Conservation (phyloP, 2,329 filamentous ascomycete genomes). For the Nothophoma quercina region DNA sequence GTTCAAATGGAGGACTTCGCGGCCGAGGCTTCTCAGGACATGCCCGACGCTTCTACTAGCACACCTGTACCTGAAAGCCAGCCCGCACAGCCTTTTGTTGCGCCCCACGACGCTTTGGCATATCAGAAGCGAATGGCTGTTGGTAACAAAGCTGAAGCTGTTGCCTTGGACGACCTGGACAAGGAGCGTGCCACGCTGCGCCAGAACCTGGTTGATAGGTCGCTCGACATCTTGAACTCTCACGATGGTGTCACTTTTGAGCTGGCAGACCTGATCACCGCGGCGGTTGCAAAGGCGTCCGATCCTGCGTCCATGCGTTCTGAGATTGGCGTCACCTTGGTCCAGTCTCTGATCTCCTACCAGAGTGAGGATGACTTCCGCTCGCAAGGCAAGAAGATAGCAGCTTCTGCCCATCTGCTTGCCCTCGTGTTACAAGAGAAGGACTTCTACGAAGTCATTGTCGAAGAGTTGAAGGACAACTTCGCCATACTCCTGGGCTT, state of each 20-base stretch:
- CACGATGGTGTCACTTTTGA: slow-evolving; percentile 92
- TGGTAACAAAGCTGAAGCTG: slow-evolving; percentile 47
- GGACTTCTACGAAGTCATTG: slow-evolving; percentile 78
- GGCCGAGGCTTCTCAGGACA: slow-evolving; percentile 22
- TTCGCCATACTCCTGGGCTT: slow-evolving; percentile 80
- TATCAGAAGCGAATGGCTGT: slow-evolving; percentile 44
- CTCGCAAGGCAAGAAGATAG: slow-evolving; percentile 72
- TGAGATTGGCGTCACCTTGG: slow-evolving; percentile 82
- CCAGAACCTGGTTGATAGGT: slow-evolving; percentile 83
- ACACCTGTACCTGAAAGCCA: slow-evolving; percentile 30
- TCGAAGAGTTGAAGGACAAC: slow-evolving; percentile 77
- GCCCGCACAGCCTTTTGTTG: slow-evolving; percentile 17
- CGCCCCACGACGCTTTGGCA: slow-evolving; percentile 37
- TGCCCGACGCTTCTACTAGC: slow-evolving; percentile 20
- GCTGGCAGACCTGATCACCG: slow-evolving; percentile 82
- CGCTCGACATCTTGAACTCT: slow-evolving; percentile 85
- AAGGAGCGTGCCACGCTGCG: slow-evolving; percentile 75
- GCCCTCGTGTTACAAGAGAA: slow-evolving; percentile 86
- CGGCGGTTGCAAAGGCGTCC: slow-evolving; percentile 69
- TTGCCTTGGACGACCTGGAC: slow-evolving; percentile 82
- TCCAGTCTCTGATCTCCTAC: slow-evolving; percentile 79
- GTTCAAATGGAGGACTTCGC: slow-evolving; percentile 50
- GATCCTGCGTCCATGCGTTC: slow-evolving; percentile 67
- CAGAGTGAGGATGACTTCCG: slow-evolving; percentile 65
- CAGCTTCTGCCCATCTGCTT: slow-evolving; percentile 90